Evolutionary conservation across 495 filamentous ascomycete species (phyloP).

Genomic region (Chaetomium fimeti): DNA sequence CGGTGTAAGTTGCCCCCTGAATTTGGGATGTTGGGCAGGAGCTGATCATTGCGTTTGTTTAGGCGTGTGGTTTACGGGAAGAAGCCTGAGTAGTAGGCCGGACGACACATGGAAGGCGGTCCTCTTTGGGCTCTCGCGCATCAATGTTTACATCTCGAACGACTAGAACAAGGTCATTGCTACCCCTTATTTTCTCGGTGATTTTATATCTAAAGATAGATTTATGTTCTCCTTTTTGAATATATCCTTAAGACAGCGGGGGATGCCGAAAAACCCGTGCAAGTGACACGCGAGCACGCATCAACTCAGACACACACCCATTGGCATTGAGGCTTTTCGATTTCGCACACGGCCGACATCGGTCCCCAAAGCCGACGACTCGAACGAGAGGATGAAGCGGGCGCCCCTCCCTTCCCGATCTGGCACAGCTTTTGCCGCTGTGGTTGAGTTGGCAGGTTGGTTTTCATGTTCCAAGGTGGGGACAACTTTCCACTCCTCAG

Average conservation of each 20-base stretch:
- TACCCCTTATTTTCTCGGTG: not conserved
- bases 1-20: conserved; percentile 1
- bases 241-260: too few relatives aligned
- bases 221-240: too few relatives aligned
- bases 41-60: not conserved
- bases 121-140: not conserved
- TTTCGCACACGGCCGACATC: not conserved
- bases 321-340: not conserved
- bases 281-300: too few relatives aligned
- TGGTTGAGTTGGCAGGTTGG: not conserved
- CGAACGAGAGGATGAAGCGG: not conserved
- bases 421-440: not conserved
- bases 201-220: not conserved
- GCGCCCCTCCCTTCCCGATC: not conserved
- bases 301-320: not conserved
- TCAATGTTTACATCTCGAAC: not conserved
- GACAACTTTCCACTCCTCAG: not conserved
- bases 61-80: not conserved
- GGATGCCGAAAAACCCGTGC: too few relatives aligned
- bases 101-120: not conserved
- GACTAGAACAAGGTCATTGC: not conserved
- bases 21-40: not conserved
- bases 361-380: not conserved
- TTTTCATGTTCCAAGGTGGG: too few relatives aligned
- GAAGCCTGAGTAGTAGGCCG: not conserved